A percentile compares a stretch with the other conserved stretches of the same genome.
Evolutionary conservation across 306 rosid genomes (phyloP).

Genomic region (Dryas alaskensis): DNA sequence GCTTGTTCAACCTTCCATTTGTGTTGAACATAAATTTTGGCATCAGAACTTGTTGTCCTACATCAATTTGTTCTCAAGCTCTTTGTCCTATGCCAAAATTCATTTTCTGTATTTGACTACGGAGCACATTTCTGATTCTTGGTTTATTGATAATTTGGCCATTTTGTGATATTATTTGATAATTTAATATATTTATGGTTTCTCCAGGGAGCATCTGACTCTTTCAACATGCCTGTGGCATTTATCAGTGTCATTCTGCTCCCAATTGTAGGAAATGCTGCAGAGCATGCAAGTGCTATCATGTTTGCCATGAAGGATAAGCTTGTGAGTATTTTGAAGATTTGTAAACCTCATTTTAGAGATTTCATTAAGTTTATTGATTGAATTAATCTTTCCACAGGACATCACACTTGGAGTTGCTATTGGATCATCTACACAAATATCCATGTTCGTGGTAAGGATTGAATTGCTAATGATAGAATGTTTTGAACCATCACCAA

Average conservation of each 20-base stretch:
- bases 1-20: conserved; percentile 1
- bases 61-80: neutral
- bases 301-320: conserved; percentile 95
- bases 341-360: neutral
- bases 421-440: conserved; percentile 88
- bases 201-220: conserved; percentile 85
- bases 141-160: neutral
- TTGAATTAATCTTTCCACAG: conserved; percentile 40
- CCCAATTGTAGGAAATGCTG: conserved; percentile 77
- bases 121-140: neutral
- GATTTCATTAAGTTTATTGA: conserved; percentile 27
- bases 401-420: conserved; percentile 94
- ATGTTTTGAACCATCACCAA: neutral
- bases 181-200: conserved; percentile 20
- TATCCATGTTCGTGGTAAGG: conserved; percentile 93
- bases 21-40: neutral
- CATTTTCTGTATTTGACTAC: no score
- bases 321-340: conserved; percentile 69
- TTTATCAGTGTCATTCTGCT: conserved; percentile 89
- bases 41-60: neutral
- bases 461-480: conserved; percentile 16
- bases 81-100: neutral
- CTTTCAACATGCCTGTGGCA: conserved; percentile 73
- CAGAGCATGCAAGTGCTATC: conserved; percentile 83
- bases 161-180: conserved; percentile 5